Evolutionary conservation across 2,329 filamentous ascomycete genomes (phyloP), one percentile per base, ranked within the genome.

Genomic region (Metarhizium sp.): DNA sequence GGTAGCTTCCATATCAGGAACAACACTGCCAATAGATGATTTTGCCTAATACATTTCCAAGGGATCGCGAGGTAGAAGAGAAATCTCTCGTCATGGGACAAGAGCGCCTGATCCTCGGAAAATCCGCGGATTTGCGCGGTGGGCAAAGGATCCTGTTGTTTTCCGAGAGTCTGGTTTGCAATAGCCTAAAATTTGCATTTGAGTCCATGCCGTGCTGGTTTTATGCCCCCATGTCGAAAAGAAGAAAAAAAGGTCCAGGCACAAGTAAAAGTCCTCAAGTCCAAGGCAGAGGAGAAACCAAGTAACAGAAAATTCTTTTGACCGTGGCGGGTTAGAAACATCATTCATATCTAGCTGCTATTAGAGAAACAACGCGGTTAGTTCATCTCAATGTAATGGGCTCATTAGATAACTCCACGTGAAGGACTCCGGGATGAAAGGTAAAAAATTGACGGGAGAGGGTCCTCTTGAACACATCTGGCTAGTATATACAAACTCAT

Each of bases 401-500:
- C 34, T 16, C 38, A 46, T 20, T 6, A n/a, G 13, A 14, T 32
- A 7, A 53, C 46, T 56, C 54, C 54, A 46, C 43, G 10, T 34
- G n/a, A 50, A 25, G 20, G 11, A 32, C 49, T 45, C 54, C 51
- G 46, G 54, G 25, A 55, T 25, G 34, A n/a, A 43, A 49, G 6
- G 43, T n/a, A 49, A 29, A 36, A 20, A 20, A 25, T 14, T 38
- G 46, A 32, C 30, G 52, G 58, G 57, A 62, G 59, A 60, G 62
- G 59, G 63, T 67, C 67, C 73, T 73, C 65, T 69, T 71, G 68
- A 69, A 71, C 60, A 63, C 62, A 68, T 66, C 71, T 75, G 71
- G 71, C 69, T 69, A 69, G 71, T 76, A 78, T 77, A 74, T 78
- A 78, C 76, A 79, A 73, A 73, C 72, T 73, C 69, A 67, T 68